Base-by-base conservation (phyloP, 345 rosid species). In the Corchorus capsularis region DNA sequence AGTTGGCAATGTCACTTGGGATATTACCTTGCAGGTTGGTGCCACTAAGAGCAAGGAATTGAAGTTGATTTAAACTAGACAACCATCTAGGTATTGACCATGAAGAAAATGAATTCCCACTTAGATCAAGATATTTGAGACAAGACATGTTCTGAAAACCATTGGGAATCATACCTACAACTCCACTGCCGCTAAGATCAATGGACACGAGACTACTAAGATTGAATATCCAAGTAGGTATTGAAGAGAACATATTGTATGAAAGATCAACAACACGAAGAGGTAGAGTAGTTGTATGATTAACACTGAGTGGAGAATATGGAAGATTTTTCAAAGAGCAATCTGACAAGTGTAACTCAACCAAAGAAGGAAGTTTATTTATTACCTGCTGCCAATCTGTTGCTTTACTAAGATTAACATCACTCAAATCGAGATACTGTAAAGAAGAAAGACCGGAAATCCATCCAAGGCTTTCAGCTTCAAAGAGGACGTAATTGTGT, bases 271-370 rank as follows among this genome's bases (percentile, higher is more conserved):
- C n/a, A n/a, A n/a, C n/a, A n/a, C n/a, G n/a, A n/a, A n/a, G n/a
- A n/a, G n/a, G n/a, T n/a, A n/a, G n/a, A n/a, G n/a, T n/a, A n/a
- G 82, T 75, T 1, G 79, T 37, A 7, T 75, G 54, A 34, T 82
- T 79, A 3, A 54, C 47, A 61, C n/a, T 0, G 6, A 56, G 0
- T 8, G n/a, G 9, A 3, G 53, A 15, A 39, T 39, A 2, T 43
- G 76, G 43, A 43, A 19, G 0, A 4, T 20, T n/a, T 2, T n/a
- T 7, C 19, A 73, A 71, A 1, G 5, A 0, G 35, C 75, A 77
- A 3, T 2, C 0, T 2, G 68, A 59, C 69, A 82, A 43, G 8
- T 50, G 50, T 8, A 82, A 52, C 53, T 75, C 57, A 61, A 6
- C 6, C 4, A 85, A 41, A 19, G 70, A 80, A 67, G 75, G 82